Conservation (phyloP, 768 basidiomycete species). For the Galerina sulciceps region DNA sequence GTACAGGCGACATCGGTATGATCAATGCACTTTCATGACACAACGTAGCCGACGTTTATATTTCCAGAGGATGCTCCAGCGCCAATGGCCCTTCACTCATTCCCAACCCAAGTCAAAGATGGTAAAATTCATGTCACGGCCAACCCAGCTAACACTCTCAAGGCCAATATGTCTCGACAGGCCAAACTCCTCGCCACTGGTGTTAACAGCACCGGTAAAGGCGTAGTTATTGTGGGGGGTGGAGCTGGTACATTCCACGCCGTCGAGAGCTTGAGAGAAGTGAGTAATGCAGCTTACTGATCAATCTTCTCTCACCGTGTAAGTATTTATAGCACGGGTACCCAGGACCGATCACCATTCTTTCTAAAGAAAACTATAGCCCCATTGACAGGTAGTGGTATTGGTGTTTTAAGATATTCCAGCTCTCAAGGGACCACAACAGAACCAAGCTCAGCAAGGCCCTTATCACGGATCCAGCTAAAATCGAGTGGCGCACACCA, state of each 20-base stretch:
- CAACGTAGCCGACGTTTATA: constrained; percentile 14
- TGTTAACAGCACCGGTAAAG: constrained; percentile 53
- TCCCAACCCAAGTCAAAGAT: constrained; percentile 64
- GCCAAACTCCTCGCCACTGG: constrained; percentile 57
- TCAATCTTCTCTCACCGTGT: constrained; percentile 6
- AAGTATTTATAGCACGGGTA: constrained; percentile 73
- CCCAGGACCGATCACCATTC: constrained; percentile 73
- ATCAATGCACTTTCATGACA: not conserved
- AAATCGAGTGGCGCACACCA: constrained; percentile 73
- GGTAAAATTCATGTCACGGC: constrained; percentile 85
- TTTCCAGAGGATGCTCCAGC: constrained; percentile 86
- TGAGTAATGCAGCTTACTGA: constrained; percentile 30
- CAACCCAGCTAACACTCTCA: constrained; percentile 58
- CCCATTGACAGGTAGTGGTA: constrained; percentile 76
- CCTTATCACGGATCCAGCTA: constrained; percentile 76
- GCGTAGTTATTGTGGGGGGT: constrained; percentile 86
- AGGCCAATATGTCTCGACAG: constrained; percentile 67
- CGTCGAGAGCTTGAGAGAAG: constrained; percentile 84
- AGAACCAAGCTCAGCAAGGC: constrained; percentile 92
- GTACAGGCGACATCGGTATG: constrained; percentile 79
- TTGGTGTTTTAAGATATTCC: not conserved
- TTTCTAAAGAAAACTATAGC: constrained; percentile 78
- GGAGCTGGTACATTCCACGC: constrained; percentile 80
- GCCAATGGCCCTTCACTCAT: constrained; percentile 77
- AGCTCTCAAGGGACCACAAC: not conserved